phyloP scores from a whole-genome alignment of 139 green algal species.

The Pleodorina starrii region DNA sequence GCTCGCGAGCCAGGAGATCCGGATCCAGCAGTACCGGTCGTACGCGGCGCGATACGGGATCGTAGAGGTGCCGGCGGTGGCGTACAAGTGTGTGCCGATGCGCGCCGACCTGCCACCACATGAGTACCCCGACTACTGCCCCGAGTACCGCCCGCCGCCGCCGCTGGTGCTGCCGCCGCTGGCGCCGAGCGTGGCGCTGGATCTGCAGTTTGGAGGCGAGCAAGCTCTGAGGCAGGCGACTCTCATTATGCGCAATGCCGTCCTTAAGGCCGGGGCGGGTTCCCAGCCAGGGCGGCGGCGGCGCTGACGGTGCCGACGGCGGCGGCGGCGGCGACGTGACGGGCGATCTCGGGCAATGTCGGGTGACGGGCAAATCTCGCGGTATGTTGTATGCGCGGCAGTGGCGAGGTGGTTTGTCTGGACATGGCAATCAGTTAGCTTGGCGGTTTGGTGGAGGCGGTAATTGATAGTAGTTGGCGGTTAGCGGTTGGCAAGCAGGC shows the following conservation, averaged over 20 bases:
- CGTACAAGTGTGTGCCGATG: constrained; percentile 26
- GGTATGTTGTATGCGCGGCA: too few species aligned
- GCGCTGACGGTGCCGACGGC: not conserved
- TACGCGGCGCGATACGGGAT: not conserved
- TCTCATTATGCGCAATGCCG: not conserved
- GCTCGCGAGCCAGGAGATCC: constrained; percentile 26
- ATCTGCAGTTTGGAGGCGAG: not conserved
- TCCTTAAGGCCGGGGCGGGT: too few species aligned
- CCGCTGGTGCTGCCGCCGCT: not conserved
- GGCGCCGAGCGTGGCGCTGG: not conserved
- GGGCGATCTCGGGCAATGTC: too few species aligned
- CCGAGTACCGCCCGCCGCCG: not conserved
- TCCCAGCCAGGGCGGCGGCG: not conserved
- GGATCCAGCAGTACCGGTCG: not conserved
- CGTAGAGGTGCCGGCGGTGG: not conserved
- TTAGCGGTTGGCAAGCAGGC: too few species aligned
- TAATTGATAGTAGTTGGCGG: too few species aligned
- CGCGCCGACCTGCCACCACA: not conserved
- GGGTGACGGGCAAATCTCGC: too few species aligned
- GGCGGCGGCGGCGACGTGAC: not conserved
- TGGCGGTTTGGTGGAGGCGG: too few species aligned
- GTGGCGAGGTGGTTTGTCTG: too few species aligned
- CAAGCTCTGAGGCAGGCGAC: not conserved
- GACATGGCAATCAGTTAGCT: too few species aligned
- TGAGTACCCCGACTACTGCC: constrained; percentile 12